Evolutionary conservation across 2,329 filamentous ascomycete species (phyloP).

Genomic region (Epichloe scottii): DNA sequence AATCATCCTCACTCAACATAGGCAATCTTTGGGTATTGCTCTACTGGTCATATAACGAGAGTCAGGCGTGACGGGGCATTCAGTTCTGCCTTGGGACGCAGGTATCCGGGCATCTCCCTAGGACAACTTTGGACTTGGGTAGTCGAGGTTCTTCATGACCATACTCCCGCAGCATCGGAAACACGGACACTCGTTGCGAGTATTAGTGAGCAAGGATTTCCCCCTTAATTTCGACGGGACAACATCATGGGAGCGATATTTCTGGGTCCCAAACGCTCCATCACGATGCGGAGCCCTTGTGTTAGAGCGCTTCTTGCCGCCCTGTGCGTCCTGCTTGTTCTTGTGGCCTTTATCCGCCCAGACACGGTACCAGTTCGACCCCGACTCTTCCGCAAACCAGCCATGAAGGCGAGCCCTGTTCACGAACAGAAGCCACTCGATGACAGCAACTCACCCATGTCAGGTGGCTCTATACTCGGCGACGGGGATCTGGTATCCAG

Average conservation of each 20-base stretch:
- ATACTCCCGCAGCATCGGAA: no score
- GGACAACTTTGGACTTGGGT: no score
- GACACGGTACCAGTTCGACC: slow-evolving; percentile 28
- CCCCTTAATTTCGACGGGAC: neutral
- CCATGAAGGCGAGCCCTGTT: slow-evolving; percentile 14
- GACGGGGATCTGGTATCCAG: slow-evolving; percentile 8
- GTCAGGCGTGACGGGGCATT: no score
- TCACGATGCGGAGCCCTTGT: slow-evolving; percentile 38
- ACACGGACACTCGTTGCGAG: no score
- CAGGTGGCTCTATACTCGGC: slow-evolving; percentile 7
- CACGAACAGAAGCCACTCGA: slow-evolving; percentile 20
- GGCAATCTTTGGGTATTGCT: no score
- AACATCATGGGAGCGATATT: slow-evolving; percentile 24
- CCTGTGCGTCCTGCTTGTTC: slow-evolving; percentile 28
- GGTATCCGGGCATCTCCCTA: no score
- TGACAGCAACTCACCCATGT: slow-evolving; percentile 9
- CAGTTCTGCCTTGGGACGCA: no score
- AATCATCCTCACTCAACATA: neutral
- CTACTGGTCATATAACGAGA: no score
- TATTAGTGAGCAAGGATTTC: no score
- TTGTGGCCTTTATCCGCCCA: slow-evolving; percentile 28
- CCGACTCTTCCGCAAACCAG: slow-evolving; percentile 25
- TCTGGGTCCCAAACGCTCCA: slow-evolving; percentile 25
- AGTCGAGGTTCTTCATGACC: no score
- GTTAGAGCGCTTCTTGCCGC: slow-evolving; percentile 32